A percentile compares a stretch with the other conserved stretches of the same genome.
Evolutionary conservation across 2,329 filamentous ascomycete species (phyloP).

Genomic region (Kalaharituber pfeilii): DNA sequence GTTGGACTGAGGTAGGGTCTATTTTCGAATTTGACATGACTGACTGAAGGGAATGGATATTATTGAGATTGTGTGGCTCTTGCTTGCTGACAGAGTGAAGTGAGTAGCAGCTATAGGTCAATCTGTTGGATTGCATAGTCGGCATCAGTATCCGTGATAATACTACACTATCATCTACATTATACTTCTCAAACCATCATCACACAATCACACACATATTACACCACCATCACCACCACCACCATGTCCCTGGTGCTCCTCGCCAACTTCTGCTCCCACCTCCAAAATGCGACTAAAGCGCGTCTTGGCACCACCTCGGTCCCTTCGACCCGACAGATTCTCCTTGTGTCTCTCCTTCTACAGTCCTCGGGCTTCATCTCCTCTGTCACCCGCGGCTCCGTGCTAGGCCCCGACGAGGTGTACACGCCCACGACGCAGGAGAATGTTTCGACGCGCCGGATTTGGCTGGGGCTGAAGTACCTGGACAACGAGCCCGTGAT

Average conservation of each 20-base stretch:
- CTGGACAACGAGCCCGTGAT: slow-evolving; percentile 68
- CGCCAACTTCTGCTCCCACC: slow-evolving; percentile 68
- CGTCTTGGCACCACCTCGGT: slow-evolving; percentile 71
- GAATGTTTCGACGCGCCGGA: slow-evolving; percentile 55
- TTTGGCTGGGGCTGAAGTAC: slow-evolving; percentile 89
- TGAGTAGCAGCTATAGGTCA: too few relatives aligned
- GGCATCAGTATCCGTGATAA: too few relatives aligned
- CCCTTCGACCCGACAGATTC: slow-evolving; percentile 62
- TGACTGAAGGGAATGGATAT: too few relatives aligned
- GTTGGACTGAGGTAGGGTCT: too few relatives aligned
- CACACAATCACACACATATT: background rate
- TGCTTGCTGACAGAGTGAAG: too few relatives aligned
- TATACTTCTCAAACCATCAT: background rate
- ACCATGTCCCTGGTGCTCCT: slow-evolving; percentile 59
- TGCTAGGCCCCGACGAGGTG: slow-evolving; percentile 40
- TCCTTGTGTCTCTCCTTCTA: slow-evolving; percentile 55
- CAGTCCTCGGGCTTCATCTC: slow-evolving; percentile 71
- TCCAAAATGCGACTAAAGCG: slow-evolving; percentile 77
- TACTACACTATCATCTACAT: background rate
- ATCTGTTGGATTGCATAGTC: too few relatives aligned
- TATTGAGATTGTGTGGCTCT: too few relatives aligned
- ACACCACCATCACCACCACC: slow-evolving; percentile 1
- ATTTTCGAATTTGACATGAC: too few relatives aligned
- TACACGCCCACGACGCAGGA: slow-evolving; percentile 44
- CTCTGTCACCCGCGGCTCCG: slow-evolving; percentile 46